Evolutionary conservation across 2,329 filamentous ascomycete genomes (phyloP).

Genomic region (Trichoderma hamatum): DNA sequence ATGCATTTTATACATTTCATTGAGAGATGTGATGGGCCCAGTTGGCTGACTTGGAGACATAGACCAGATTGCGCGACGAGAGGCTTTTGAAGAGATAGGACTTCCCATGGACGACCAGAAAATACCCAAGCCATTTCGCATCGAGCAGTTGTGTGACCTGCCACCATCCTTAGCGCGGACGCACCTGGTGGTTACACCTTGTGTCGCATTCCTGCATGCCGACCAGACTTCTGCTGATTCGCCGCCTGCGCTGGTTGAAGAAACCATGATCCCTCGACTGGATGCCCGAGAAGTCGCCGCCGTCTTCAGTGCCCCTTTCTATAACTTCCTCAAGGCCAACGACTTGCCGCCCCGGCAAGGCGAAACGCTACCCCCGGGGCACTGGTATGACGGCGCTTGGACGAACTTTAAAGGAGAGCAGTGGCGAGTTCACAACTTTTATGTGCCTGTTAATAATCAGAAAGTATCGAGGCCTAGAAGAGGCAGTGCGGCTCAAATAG

Average conservation of each 20-base stretch:
- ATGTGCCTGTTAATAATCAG: conserved; percentile 77
- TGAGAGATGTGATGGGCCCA: not conserved
- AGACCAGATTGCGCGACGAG: conserved; percentile 83
- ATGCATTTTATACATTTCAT: conserved; percentile 35
- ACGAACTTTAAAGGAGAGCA: conserved; percentile 72
- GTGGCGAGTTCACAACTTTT: conserved; percentile 93
- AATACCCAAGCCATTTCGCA: conserved; percentile 75
- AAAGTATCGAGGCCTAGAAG: conserved; percentile 63
- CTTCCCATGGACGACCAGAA: conserved; percentile 71
- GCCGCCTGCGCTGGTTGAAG: conserved; percentile 58
- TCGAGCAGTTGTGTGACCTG: conserved; percentile 86
- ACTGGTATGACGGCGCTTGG: conserved; percentile 89
- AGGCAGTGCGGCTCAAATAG: conserved; percentile 37
- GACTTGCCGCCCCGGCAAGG: conserved; percentile 56
- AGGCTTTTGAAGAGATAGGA: conserved; percentile 92
- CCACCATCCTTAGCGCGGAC: conserved; percentile 76
- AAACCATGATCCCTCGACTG: conserved; percentile 74
- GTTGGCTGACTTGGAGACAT: conserved; percentile 29
- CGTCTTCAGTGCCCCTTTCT: conserved; percentile 87
- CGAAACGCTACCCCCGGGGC: conserved; percentile 51
- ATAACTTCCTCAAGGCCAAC: conserved; percentile 70
- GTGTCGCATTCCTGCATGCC: conserved; percentile 75
- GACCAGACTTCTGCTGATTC: conserved; percentile 47
- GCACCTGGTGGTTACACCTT: conserved; percentile 73
- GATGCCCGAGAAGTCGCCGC: conserved; percentile 91